Conservation (phyloP, 2,329 filamentous ascomycete species). For the Cordyceps tenuipes region DNA sequence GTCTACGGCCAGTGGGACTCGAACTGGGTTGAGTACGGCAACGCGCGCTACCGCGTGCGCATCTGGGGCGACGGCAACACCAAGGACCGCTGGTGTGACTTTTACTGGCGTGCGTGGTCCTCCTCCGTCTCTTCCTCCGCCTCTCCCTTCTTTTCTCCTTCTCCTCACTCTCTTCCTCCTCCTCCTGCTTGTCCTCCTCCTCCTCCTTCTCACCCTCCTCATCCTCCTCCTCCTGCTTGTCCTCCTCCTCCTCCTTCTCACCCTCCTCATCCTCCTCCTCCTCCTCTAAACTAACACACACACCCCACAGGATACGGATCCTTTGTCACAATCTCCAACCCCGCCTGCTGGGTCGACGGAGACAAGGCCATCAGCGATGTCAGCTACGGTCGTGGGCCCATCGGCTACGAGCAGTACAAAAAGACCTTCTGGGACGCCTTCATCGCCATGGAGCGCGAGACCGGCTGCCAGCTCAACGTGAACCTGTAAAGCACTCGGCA, state of each 20-base stretch:
- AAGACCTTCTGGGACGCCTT: neutral
- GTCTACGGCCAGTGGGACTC: neutral
- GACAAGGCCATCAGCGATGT: neutral
- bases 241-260: neutral
- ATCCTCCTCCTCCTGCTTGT: no score
- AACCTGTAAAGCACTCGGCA: neutral
- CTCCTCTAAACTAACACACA: neutral
- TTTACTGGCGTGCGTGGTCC: neutral
- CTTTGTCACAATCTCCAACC: neutral
- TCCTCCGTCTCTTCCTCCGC: no score
- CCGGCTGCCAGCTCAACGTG: neutral
- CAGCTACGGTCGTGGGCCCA: neutral
- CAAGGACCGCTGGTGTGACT: neutral
- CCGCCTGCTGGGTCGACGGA: neutral
- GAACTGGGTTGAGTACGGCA: neutral
- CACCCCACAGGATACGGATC: neutral
- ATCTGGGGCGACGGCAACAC: neutral
- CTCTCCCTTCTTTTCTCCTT: neutral
- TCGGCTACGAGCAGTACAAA: neutral
- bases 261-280: no score
- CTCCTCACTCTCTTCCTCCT: no score
- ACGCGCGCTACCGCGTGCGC: neutral
- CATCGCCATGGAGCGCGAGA: neutral
- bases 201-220: neutral
- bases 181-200: no score